phyloP scores from a whole-genome alignment of 2,329 filamentous ascomycete species.

The Cryphonectria radicalis region DNA sequence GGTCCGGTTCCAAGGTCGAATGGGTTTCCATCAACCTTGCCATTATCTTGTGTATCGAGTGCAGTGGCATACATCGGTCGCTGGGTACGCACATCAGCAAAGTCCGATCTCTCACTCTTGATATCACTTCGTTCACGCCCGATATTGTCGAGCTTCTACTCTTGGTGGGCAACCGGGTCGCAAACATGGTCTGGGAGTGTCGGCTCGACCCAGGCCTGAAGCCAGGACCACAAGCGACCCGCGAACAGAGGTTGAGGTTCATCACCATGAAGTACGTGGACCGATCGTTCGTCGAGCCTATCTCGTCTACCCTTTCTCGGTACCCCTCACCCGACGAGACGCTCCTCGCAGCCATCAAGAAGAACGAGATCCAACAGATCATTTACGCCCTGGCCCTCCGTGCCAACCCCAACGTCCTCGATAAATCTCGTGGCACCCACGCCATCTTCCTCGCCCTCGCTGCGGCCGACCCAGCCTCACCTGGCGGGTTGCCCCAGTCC shows the following conservation, averaged over 20 bases:
- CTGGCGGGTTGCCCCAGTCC: constrained; percentile 55
- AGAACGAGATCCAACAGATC: constrained; percentile 92
- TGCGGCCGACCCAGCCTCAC: constrained; percentile 86
- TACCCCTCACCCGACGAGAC: constrained; percentile 85
- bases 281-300: constrained; percentile 76
- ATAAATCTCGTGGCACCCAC: constrained; percentile 86
- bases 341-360: constrained; percentile 89
- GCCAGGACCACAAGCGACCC: constrained; percentile 74
- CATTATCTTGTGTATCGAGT: constrained; percentile 96
- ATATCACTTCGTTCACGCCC: constrained; percentile 93
- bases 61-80: constrained; percentile 94
- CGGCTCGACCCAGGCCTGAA: constrained; percentile 75
- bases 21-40: constrained; percentile 99
- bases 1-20: constrained; percentile 88
- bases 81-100: constrained; percentile 98
- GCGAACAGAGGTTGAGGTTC: constrained; percentile 90
- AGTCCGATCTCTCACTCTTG: constrained; percentile 89
- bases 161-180: constrained; percentile 89
- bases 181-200: constrained; percentile 97
- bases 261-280: constrained; percentile 96
- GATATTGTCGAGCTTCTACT: constrained; percentile 95
- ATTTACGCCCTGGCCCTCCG: constrained; percentile 86
- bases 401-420: constrained; percentile 84
- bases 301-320: constrained; percentile 74
- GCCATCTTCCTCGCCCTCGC: constrained; percentile 89